These are phyloP conservation scores for Suillus discolor DNA, from an alignment of 768 basidiomycete genomes.

Conservation along the genomic window DNA sequence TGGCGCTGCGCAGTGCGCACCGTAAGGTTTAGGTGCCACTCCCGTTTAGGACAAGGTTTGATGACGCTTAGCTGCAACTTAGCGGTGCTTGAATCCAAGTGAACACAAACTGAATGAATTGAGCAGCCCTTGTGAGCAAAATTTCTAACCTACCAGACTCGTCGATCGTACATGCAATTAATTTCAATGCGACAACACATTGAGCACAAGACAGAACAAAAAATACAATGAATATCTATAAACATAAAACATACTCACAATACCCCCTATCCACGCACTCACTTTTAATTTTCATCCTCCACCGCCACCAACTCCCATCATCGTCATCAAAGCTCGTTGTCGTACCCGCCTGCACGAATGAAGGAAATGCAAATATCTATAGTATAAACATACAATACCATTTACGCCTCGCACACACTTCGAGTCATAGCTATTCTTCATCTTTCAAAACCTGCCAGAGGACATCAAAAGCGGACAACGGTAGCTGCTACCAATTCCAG, in stretches of 20 bases:
- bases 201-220: background rate
- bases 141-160: background rate
- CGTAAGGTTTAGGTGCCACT: no score
- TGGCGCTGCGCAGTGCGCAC: no score
- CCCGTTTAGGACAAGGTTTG: no score
- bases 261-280: background rate
- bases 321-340: background rate
- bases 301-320: background rate
- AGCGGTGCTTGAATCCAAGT: no score
- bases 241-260: background rate
- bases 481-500: conserved; percentile 57
- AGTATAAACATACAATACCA: background rate
- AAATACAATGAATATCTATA: background rate
- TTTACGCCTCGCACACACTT: background rate
- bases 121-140: no score
- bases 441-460: background rate
- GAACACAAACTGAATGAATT: no score
- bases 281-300: background rate
- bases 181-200: background rate
- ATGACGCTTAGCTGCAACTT: no score
- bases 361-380: background rate
- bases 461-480: background rate
- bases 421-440: background rate
- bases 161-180: background rate
- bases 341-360: background rate